Evolutionary conservation across 352 stramenopile genomes (phyloP).

Genomic region (Halophytophthora polymorphica): DNA sequence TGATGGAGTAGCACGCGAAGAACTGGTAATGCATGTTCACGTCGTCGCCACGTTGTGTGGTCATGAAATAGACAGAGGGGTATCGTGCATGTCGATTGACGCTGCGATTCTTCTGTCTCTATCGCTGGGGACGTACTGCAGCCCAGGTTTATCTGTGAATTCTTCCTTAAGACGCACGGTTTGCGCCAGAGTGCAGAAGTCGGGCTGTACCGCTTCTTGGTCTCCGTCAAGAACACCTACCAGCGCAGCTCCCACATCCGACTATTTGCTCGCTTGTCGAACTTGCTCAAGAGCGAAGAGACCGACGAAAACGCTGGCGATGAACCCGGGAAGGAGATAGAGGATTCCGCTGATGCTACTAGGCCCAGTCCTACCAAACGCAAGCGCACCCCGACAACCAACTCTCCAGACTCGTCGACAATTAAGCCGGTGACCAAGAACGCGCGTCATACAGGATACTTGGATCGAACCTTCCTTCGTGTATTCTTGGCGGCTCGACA

Average conservation of each 20-base stretch:
- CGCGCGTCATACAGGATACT: constrained; percentile 15
- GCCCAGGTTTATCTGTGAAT: constrained; percentile 67
- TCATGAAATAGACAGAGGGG: too few relatives aligned
- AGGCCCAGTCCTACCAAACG: constrained; percentile 8
- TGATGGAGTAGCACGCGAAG: constrained; percentile 57
- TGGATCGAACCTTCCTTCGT: constrained; percentile 62
- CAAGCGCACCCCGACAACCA: constrained; percentile 7
- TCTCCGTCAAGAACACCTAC: constrained; percentile 64
- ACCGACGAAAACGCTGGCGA: constrained; percentile 9
- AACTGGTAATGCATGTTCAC: constrained; percentile 38
- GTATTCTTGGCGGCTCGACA: constrained; percentile 60
- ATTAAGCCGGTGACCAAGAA: constrained; percentile 5
- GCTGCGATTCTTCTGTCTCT: not conserved
- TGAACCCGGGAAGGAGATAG: not conserved
- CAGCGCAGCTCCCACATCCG: constrained; percentile 47
- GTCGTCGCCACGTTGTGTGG: too few relatives aligned
- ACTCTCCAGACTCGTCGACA: not conserved
- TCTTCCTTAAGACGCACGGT: constrained; percentile 66
- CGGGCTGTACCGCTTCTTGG: constrained; percentile 62
- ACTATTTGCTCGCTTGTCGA: constrained; percentile 66
- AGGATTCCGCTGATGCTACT: not conserved
- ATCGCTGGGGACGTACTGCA: constrained; percentile 9
- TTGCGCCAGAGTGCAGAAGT: constrained; percentile 64
- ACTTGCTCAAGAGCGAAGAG: constrained; percentile 31
- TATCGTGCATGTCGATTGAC: constrained; percentile 15